Conservation (phyloP, 2,329 filamentous ascomycete genomes). For the Teratosphaeriaceae sp. region DNA sequence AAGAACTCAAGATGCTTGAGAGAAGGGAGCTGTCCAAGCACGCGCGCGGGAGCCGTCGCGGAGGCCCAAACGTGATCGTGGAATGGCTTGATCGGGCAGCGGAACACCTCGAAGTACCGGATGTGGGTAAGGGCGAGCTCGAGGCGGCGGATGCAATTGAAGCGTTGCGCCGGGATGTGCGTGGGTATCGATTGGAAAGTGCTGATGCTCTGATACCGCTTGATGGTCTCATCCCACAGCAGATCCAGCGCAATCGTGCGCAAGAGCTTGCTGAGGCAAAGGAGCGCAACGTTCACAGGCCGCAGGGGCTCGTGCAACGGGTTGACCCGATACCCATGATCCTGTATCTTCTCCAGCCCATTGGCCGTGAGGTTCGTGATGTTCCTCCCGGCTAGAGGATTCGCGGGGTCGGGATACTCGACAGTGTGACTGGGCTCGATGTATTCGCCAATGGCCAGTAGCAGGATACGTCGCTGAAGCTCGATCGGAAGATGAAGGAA, state of each 20-base stretch:
- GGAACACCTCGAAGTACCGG: background rate
- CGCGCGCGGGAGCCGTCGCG: background rate
- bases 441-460: conserved; percentile 6
- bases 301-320: background rate
- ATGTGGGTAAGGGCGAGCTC: background rate
- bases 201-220: background rate
- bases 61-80: background rate
- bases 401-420: too few relatives aligned
- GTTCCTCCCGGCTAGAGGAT: background rate
- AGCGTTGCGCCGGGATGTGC: background rate
- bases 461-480: conserved; percentile 3
- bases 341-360: background rate
- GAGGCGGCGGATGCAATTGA: background rate
- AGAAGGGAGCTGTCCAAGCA: background rate
- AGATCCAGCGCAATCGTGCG: background rate
- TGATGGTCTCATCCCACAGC: conserved; percentile 10
- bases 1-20: conserved; percentile 1
- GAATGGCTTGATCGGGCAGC: background rate
- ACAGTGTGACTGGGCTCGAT: background rate
- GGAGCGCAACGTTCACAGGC: conserved; percentile 4
- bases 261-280: conserved; percentile 8
- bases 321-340: background rate
- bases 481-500: conserved; percentile 1
- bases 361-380: background rate
- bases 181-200: background rate